Evolutionary conservation across 345 rosid genomes (phyloP).

Genomic region (Heritiera fomes): DNA sequence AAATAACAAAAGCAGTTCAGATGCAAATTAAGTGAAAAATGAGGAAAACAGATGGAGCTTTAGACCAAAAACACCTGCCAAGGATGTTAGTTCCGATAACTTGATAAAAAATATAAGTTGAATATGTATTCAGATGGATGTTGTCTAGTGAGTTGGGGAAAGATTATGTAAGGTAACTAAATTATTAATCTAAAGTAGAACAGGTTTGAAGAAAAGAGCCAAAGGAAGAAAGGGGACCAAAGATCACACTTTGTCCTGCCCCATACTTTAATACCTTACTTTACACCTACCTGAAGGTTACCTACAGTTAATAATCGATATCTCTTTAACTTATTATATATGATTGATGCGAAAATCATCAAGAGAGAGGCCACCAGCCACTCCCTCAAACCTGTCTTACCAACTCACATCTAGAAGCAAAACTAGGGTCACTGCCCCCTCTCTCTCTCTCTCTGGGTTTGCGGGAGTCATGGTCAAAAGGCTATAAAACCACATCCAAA

Average conservation of each 20-base stretch:
- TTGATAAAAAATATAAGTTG: constrained; percentile 17
- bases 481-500: constrained; percentile 48
- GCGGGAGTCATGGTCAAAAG: constrained; percentile 41
- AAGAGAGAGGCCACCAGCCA: constrained; percentile 63
- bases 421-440: constrained; percentile 31
- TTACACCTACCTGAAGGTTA: constrained; percentile 59
- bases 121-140: constrained; percentile 37
- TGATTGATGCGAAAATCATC: constrained; percentile 37
- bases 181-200: constrained; percentile 27
- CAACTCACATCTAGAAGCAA: constrained; percentile 98
- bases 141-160: constrained; percentile 35
- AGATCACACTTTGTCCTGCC: constrained; percentile 26
- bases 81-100: constrained; percentile 44
- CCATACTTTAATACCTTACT: constrained; percentile 36
- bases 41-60: not conserved
- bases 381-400: constrained; percentile 81
- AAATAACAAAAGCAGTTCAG: not conserved
- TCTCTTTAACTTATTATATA: constrained; percentile 18
- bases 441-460: constrained; percentile 10
- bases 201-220: not conserved
- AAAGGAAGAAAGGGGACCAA: not conserved
- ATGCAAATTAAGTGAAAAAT: not conserved
- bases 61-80: not conserved
- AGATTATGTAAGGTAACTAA: constrained; percentile 43
- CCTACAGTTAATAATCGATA: constrained; percentile 32